Conservation (phyloP, 1,284 basidiomycete species). For the Grifola frondosa region DNA sequence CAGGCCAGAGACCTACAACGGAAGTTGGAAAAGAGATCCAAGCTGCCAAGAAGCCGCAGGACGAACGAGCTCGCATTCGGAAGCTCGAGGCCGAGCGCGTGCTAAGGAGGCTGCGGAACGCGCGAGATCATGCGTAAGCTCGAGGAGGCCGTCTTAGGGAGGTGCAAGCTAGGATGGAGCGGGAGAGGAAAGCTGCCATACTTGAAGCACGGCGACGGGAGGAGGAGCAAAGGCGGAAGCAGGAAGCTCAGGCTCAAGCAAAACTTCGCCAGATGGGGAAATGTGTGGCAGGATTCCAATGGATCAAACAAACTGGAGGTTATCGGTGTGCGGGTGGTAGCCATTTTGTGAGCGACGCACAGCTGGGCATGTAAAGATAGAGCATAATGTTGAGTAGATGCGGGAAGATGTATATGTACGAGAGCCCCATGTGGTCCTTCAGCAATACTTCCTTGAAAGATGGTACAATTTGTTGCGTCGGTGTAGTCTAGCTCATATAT, state of each 20-base stretch:
- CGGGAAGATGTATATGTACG: too few species aligned
- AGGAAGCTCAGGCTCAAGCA: conserved; percentile 38
- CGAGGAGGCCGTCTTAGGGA: conserved; percentile 28
- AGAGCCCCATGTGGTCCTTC: too few species aligned
- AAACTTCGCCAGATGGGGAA: conserved; percentile 51
- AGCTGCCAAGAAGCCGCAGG: conserved; percentile 13
- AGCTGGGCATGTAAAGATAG: conserved; percentile 26
- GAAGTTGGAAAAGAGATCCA: conserved; percentile 21
- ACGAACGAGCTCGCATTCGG: conserved; percentile 23
- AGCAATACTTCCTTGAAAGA: too few species aligned
- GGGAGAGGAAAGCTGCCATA: conserved; percentile 31
- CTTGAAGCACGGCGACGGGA: conserved; percentile 35
- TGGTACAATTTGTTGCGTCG: too few species aligned
- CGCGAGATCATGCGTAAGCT: conserved; percentile 26
- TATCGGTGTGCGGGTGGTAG: conserved; percentile 57
- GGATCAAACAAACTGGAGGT: conserved; percentile 46
- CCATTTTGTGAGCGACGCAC: conserved; percentile 43
- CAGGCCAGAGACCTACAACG: conserved; percentile 16
- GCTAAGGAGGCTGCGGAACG: conserved; percentile 21
- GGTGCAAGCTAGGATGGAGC: conserved; percentile 22
- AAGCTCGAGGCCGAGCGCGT: conserved; percentile 22
- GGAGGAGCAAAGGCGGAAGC: conserved; percentile 32
- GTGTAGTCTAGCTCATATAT: too few species aligned
- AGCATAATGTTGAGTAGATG: background rate
- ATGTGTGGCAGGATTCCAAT: conserved; percentile 50